Evolutionary conservation across 2,329 filamentous ascomycete species (phyloP).

Genomic region (Sordariomycetes sp.): DNA sequence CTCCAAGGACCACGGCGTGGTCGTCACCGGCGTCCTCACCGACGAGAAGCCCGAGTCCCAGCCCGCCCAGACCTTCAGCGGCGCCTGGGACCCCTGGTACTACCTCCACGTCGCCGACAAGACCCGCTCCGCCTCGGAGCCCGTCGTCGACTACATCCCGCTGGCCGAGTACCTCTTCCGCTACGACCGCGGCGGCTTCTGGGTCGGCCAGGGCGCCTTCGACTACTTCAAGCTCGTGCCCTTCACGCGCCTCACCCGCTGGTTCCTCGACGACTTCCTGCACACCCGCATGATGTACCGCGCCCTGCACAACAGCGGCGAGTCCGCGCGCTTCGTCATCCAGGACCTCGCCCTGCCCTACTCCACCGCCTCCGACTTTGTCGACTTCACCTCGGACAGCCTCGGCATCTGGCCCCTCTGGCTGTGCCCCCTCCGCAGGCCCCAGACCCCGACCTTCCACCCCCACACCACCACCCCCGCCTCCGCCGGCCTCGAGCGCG

Average conservation of each 20-base stretch:
- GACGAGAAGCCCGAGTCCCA: constrained; percentile 32
- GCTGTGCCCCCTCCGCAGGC: constrained; percentile 44
- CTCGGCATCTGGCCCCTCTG: constrained; percentile 50
- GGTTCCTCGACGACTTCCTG: constrained; percentile 61
- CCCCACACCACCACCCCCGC: constrained; percentile 28
- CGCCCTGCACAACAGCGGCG: constrained; percentile 57
- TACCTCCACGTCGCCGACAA: constrained; percentile 56
- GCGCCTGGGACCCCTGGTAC: constrained; percentile 62
- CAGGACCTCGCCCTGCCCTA: constrained; percentile 56
- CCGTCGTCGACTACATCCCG: constrained; percentile 46
- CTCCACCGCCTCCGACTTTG: constrained; percentile 36
- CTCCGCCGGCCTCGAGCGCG: constrained; percentile 11
- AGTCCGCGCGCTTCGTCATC: constrained; percentile 54
- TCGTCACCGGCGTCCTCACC: constrained; percentile 54
- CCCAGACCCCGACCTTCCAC: constrained; percentile 41
- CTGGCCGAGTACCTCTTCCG: constrained; percentile 66
- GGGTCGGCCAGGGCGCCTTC: constrained; percentile 58
- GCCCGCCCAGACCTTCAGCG: constrained; percentile 42
- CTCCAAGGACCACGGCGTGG: constrained; percentile 48
- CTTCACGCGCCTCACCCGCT: constrained; percentile 54
- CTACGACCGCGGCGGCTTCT: constrained; percentile 67
- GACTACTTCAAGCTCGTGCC: constrained; percentile 55
- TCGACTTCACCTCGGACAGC: constrained; percentile 40
- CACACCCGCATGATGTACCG: constrained; percentile 68
- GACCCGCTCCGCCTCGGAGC: constrained; percentile 18